A percentile compares a stretch with the other conserved stretches of the same genome.
These are phyloP conservation scores for Yamadazyma jaroonii DNA, from an alignment of 1,139 yeast species.

Conservation along the genomic window DNA sequence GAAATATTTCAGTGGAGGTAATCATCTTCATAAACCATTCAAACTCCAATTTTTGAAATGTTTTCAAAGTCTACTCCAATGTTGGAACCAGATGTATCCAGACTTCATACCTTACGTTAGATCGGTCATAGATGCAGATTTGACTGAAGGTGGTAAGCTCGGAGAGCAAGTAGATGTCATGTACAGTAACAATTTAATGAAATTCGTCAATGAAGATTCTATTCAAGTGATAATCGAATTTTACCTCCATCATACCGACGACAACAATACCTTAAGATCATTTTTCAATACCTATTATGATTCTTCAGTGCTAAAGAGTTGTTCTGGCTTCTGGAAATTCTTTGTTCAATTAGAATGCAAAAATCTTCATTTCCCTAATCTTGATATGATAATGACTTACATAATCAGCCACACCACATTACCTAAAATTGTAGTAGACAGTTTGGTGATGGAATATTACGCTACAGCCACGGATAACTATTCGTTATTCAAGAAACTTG, in stretches of 20 bases:
- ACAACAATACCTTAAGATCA: constrained; percentile 8
- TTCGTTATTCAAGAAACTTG: constrained; percentile 4
- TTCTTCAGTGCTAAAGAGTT: constrained; percentile 32
- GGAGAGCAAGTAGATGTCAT: constrained; percentile 7
- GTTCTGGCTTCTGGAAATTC: constrained; percentile 54
- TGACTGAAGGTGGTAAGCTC: constrained; percentile 14
- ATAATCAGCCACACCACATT: constrained; percentile 43
- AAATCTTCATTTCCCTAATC: constrained; percentile 37
- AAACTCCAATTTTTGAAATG: constrained; percentile 25
- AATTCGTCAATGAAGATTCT: constrained; percentile 29
- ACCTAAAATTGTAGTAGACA: constrained; percentile 47
- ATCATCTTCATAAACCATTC: constrained; percentile 15
- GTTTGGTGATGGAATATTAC: constrained; percentile 22
- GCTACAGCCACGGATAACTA: constrained; percentile 26
- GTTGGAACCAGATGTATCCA: constrained; percentile 16
- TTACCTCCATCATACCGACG: constrained; percentile 17
- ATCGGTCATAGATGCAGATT: constrained; percentile 18
- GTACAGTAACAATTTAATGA: constrained; percentile 12
- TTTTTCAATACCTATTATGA: constrained; percentile 42
- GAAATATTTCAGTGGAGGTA: constrained; percentile 23
- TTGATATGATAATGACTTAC: constrained; percentile 40
- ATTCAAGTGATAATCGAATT: constrained; percentile 22
- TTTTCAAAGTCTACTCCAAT: constrained; percentile 17
- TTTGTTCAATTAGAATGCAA: constrained; percentile 53
- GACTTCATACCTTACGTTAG: constrained; percentile 10